Evolutionary conservation across 768 basidiomycete genomes (phyloP), one percentile per base, ranked within the genome.

Genomic region (Boletus rubroflammeus): DNA sequence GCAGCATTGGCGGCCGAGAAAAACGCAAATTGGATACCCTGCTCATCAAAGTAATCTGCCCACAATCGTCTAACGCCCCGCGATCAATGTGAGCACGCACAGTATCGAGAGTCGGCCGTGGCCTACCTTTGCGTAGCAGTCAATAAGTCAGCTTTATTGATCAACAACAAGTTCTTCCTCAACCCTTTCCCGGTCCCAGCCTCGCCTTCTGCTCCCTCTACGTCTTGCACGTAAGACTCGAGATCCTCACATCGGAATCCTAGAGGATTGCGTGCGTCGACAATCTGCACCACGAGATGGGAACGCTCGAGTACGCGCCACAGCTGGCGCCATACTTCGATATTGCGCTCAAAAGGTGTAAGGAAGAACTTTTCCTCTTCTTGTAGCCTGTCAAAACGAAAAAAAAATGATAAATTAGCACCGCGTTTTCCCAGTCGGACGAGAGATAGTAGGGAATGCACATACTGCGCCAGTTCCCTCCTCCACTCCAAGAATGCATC

Each of bases 261-360:
- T 9, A 97, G 77, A 2, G 97, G 96, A 75, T 97, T 98, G 36
- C 97, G 85, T 6, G 93, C 93, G 66, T 99, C 97, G 48, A 97
- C 90, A 47, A 99, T 96, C 71, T 98, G 93, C 2, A 98, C 90
- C 31, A 98, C 74, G 23, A 99, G 82, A 62, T 97, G 91, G 1
- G 96, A 97, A 21, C 94, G 83, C 73, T 99, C 97, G 9, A 97
- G 73, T 1, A 98, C 97, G 48, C 97, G 81, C 97, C 97, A 99
- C 8, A 99, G 80, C 65, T 99, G 97, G 40, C 97, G 78, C 96
- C 97, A 98, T 13, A 99, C 97, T 76, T 98, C 95, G 31, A 99
- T 73, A 66, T 98, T 99, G 46, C 94, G 88, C 67, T 99, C 97
- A 65, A 97, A 99, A 5, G 94, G 96, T 0, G 95, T 96, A 1